Evolutionary conservation across 2,329 filamentous ascomycete species (phyloP).

Genomic region (Elsinoe fawcettii): DNA sequence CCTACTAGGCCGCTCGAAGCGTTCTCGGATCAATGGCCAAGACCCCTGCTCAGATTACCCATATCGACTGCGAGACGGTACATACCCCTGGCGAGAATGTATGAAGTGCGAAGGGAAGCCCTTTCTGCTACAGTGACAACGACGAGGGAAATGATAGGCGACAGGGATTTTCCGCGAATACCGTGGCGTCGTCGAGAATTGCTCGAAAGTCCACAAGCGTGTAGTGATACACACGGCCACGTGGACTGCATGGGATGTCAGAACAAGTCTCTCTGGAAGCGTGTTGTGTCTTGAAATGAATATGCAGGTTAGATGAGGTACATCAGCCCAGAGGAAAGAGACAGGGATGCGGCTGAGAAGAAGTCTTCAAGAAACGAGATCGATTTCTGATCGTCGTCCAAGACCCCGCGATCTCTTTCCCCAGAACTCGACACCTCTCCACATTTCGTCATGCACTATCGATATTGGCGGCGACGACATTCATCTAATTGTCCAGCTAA

Average conservation of each 20-base stretch:
- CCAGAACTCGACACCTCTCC: neutral
- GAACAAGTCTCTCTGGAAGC: neutral
- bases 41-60: neutral
- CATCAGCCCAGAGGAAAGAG: constrained; percentile 1
- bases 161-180: neutral
- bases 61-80: neutral
- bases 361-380: neutral
- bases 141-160: neutral
- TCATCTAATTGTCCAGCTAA: constrained; percentile 5
- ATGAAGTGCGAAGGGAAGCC: neutral
- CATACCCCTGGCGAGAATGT: neutral
- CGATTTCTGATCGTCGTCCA: neutral
- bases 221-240: neutral
- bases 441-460: neutral
- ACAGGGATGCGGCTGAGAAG: neutral
- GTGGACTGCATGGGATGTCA: neutral
- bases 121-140: neutral
- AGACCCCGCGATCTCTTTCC: neutral
- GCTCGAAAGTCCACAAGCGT: neutral
- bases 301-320: neutral
- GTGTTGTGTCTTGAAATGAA: neutral
- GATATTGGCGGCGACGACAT: neutral
- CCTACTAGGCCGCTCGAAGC: neutral
- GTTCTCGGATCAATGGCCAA: neutral
- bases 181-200: neutral